These are phyloP conservation scores for Xylariaceae sp. DNA, from an alignment of 2,329 filamentous ascomycete genomes.

Conservation along the genomic window DNA sequence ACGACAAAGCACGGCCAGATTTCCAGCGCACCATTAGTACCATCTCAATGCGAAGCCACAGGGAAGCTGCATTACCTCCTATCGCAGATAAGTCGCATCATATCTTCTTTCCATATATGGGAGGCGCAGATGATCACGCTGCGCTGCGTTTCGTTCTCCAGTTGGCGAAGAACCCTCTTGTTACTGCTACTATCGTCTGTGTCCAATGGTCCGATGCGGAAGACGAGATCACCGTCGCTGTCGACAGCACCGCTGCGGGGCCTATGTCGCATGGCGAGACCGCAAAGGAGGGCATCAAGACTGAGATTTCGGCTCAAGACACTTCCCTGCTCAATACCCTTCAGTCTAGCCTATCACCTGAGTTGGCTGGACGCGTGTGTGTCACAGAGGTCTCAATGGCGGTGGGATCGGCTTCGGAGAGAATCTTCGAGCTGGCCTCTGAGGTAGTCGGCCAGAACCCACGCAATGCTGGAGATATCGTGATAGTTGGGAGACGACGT, in stretches of 20 bases:
- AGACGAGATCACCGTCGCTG: constrained; percentile 21
- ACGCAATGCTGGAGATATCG: constrained; percentile 65
- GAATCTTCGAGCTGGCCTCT: constrained; percentile 50
- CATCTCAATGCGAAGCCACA: constrained; percentile 55
- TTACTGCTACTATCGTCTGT: constrained; percentile 73
- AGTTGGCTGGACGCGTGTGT: constrained; percentile 29
- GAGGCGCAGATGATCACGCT: constrained; percentile 74
- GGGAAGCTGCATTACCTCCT: constrained; percentile 54
- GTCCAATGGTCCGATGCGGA: constrained; percentile 35
- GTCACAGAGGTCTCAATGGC: constrained; percentile 49
- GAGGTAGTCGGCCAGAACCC: constrained; percentile 56
- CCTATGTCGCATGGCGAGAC: constrained; percentile 6
- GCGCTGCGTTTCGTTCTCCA: constrained; percentile 81
- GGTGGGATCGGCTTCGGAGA: constrained; percentile 34
- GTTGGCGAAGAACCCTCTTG: constrained; percentile 70
- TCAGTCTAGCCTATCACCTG: constrained; percentile 29
- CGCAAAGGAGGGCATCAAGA: constrained; percentile 21
- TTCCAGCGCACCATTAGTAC: constrained; percentile 48
- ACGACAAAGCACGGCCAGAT: constrained; percentile 27
- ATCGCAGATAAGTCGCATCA: constrained; percentile 70
- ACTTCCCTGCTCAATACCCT: constrained; percentile 30
- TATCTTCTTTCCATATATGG: constrained; percentile 83
- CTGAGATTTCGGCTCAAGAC: constrained; percentile 31
- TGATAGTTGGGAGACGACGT: constrained; percentile 60
- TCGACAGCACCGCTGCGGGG: constrained; percentile 13